These are phyloP conservation scores for Colletotrichum camelliae DNA, from an alignment of 2,329 filamentous ascomycete species.

Conservation along the genomic window DNA sequence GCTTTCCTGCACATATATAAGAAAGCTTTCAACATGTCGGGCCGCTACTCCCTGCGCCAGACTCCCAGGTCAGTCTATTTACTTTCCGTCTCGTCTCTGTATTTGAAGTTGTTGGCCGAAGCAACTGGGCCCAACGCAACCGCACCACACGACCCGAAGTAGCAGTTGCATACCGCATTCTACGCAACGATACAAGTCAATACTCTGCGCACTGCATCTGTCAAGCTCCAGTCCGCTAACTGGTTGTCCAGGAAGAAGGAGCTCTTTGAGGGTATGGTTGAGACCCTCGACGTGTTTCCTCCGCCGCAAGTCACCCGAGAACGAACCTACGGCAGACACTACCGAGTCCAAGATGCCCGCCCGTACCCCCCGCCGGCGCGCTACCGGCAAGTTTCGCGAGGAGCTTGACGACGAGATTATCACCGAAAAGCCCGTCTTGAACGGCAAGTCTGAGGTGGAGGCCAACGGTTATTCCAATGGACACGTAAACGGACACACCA, in stretches of 20 bases:
- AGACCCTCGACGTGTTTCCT: constrained; percentile 54
- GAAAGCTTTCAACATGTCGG: constrained; percentile 34
- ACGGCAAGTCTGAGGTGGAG: constrained; percentile 19
- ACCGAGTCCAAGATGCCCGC: constrained; percentile 22
- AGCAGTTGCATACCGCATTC: background rate
- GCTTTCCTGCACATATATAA: constrained; percentile 5
- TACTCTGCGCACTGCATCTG: background rate
- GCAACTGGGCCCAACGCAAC: background rate
- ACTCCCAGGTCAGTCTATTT: constrained; percentile 38
- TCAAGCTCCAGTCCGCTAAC: background rate
- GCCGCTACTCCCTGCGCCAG: constrained; percentile 42
- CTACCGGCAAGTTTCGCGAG: constrained; percentile 54
- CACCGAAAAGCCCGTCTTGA: constrained; percentile 32
- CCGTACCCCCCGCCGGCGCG: constrained; percentile 48
- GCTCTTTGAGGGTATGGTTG: constrained; percentile 66
- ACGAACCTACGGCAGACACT: constrained; percentile 9
- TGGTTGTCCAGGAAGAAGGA: constrained; percentile 58
- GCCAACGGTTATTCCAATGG: constrained; percentile 34
- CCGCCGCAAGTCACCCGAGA: constrained; percentile 54
- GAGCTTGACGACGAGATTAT: constrained; percentile 46
- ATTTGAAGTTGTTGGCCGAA: constrained; percentile 5
- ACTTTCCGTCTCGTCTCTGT: background rate
- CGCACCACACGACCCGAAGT: background rate
- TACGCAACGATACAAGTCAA: background rate
- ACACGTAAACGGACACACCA: constrained; percentile 23